phyloP scores from a whole-genome alignment of 192 early-diverging fungal genomes.

The Phlyctochytrium arcticum region DNA sequence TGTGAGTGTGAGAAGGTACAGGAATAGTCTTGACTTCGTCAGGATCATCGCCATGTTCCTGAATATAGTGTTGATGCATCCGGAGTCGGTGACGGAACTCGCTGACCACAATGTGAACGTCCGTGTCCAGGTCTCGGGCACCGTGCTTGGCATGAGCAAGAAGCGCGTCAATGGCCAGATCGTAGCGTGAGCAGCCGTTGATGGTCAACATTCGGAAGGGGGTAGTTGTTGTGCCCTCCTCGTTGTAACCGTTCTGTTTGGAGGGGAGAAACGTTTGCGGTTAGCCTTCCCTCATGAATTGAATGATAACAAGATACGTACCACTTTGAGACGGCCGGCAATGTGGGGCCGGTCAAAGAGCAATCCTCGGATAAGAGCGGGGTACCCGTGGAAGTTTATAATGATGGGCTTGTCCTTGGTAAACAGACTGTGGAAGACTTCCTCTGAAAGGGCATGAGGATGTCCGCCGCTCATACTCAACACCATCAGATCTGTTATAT shows the following conservation, averaged over 20 bases:
- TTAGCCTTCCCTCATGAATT: no score
- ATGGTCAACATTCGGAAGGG: constrained; percentile 41
- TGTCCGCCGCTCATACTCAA: constrained; percentile 24
- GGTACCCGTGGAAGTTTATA: constrained; percentile 48
- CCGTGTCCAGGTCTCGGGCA: constrained; percentile 9
- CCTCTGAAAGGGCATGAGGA: constrained; percentile 35
- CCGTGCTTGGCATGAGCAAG: background rate
- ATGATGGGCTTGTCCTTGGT: constrained; percentile 33
- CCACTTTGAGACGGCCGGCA: constrained; percentile 21
- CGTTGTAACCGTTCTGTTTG: constrained; percentile 39
- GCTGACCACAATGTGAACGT: constrained; percentile 24
- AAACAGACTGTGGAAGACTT: constrained; percentile 32
- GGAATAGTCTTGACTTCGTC: constrained; percentile 17
- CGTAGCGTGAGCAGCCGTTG: constrained; percentile 31
- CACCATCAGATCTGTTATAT: constrained; percentile 36
- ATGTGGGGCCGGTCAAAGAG: constrained; percentile 26
- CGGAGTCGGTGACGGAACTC: constrained; percentile 21
- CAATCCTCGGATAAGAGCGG: constrained; percentile 29
- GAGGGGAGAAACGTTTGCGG: no score
- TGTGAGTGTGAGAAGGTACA: no score
- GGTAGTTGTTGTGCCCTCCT: constrained; percentile 45
- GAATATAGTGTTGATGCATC: constrained; percentile 35
- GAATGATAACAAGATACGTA: background rate
- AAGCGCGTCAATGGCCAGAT: constrained; percentile 36
- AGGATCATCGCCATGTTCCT: constrained; percentile 33